These are phyloP conservation scores for Zizania latifolia DNA, from an alignment of 176 grass and related monocot genomes.

Conservation along the genomic window DNA sequence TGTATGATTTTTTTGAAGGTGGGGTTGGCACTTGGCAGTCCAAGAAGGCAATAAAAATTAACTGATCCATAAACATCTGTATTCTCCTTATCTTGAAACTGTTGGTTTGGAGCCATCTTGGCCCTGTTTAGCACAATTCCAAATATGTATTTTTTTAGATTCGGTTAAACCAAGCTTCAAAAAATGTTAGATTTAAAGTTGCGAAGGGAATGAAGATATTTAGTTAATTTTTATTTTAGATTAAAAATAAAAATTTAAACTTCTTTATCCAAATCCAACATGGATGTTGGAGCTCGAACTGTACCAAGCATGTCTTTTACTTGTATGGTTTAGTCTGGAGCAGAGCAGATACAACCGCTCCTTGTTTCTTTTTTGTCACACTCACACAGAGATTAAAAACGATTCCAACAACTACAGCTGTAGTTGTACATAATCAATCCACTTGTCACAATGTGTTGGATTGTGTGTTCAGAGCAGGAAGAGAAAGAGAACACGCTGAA, in stretches of 20 bases:
- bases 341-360: conserved; percentile 1
- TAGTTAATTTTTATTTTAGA: no score
- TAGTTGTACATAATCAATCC: background rate
- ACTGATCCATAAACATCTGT: background rate
- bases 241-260: no score
- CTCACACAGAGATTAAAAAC: background rate
- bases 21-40: background rate
- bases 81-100: background rate
- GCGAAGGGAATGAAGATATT: no score
- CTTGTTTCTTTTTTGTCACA: background rate
- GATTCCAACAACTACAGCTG: background rate
- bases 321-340: background rate
- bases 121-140: no score
- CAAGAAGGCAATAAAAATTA: background rate
- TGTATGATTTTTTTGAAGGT: background rate
- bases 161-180: no score
- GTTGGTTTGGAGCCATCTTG: background rate
- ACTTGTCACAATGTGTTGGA: background rate
- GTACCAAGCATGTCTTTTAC: no score
- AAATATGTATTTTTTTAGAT: no score
- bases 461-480: background rate
- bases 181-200: no score
- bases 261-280: no score
- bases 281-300: no score
- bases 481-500: background rate